phyloP scores from a whole-genome alignment of 192 early-diverging fungal genomes.

The Linnemannia hyalina region DNA sequence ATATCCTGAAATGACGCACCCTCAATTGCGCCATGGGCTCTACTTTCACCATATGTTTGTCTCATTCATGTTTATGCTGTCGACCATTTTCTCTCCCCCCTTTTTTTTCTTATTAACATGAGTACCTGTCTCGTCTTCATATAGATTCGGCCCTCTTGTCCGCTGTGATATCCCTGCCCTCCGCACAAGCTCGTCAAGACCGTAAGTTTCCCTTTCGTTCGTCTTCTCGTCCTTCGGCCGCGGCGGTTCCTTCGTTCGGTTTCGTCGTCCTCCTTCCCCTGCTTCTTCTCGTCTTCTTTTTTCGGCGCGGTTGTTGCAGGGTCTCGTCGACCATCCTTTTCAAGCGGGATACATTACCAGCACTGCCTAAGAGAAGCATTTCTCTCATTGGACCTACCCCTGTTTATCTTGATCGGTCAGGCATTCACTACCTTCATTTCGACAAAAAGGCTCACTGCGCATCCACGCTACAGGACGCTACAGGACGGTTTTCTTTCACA shows the following conservation, averaged over 20 bases:
- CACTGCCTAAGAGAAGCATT: neutral
- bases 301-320: neutral
- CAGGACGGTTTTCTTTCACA: neutral
- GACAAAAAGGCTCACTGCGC: neutral
- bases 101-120: neutral
- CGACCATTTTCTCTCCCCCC: neutral
- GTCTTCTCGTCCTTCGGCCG: neutral
- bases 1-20: neutral
- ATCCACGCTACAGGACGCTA: neutral
- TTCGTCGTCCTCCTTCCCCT: neutral
- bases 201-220: slow-evolving; percentile 70
- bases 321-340: neutral
- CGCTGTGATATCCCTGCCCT: slow-evolving; percentile 90
- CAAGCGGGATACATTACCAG: neutral
- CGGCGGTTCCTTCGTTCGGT: neutral
- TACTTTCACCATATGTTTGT: neutral
- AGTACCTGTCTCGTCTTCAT: neutral
- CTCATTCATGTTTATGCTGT: neutral
- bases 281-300: neutral
- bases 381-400: neutral
- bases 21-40: neutral
- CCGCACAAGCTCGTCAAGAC: slow-evolving; percentile 69
- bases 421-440: neutral
- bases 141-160: slow-evolving; percentile 85
- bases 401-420: neutral